Conservation (phyloP, 768 basidiomycete genomes). For the Tylopilus vinaceipallidus region DNA sequence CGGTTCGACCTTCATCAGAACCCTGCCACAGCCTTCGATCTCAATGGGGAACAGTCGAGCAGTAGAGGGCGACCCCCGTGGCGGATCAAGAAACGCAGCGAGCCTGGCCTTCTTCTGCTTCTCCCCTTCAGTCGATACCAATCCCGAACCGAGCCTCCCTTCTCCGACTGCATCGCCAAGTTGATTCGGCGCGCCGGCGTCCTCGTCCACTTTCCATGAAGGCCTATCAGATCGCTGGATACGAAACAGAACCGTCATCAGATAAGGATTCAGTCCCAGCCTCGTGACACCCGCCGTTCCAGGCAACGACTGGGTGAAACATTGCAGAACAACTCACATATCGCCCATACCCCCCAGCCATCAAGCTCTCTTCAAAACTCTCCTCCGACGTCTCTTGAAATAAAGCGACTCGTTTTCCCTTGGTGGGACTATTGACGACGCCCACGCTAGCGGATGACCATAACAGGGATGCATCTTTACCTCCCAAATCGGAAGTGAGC, state of each 20-base stretch:
- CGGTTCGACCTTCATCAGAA: slow-evolving; percentile 57
- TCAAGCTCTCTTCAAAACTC: slow-evolving; percentile 81
- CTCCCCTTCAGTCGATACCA: slow-evolving; percentile 51
- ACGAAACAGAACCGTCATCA: slow-evolving; percentile 6
- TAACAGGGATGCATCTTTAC: slow-evolving; percentile 14
- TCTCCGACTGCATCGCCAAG: slow-evolving; percentile 11
- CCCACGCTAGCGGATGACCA: slow-evolving; percentile 43
- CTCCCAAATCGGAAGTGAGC: slow-evolving; percentile 8
- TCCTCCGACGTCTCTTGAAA: slow-evolving; percentile 83
- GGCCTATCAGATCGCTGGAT: slow-evolving; percentile 25
- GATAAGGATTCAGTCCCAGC: slow-evolving; percentile 9
- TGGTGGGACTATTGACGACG: slow-evolving; percentile 66
- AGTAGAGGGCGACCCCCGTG: slow-evolving; percentile 35
- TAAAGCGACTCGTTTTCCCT: slow-evolving; percentile 68
- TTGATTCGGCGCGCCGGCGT: slow-evolving; percentile 13
- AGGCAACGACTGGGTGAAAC: background rate
- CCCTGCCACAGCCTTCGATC: slow-evolving; percentile 66
- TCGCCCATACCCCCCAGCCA: slow-evolving; percentile 77
- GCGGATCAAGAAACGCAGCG: slow-evolving; percentile 58
- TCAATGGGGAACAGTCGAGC: slow-evolving; percentile 56
- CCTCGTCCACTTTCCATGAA: slow-evolving; percentile 19
- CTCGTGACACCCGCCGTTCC: slow-evolving; percentile 1
- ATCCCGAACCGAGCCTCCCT: slow-evolving; percentile 6
- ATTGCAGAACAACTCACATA: slow-evolving; percentile 51
- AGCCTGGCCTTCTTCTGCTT: slow-evolving; percentile 64